Base-by-base conservation (phyloP, 2,329 filamentous ascomycete species). In the Trichoderma aggressivum region DNA sequence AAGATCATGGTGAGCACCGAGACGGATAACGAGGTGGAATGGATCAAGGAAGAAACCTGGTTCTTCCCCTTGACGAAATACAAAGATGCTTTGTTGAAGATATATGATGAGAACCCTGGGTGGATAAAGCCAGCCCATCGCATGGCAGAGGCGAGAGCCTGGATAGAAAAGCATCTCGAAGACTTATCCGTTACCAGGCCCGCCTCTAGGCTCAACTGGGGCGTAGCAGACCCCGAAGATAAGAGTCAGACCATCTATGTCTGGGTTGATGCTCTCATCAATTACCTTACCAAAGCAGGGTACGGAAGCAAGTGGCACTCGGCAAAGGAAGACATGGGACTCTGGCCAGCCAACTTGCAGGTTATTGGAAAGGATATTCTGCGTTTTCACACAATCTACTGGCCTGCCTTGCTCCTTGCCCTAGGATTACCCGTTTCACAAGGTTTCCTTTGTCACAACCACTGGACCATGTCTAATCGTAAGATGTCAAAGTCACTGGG, bases 401-500 rank as follows among this genome's bases (percentile, higher is more conserved):
- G 97, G 96, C 96, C 96, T 0, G 96, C 96, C 4, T 92, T 99
- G 75, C 89, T 99, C 18, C 91, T 99, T 87, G 95, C 96, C 1
- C 84, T 98, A 16, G 90, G 91, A 65, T 85, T 98, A 5, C 91
- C 93, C 1, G 84, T 92, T 1, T 94, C 96, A 1, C 91, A 90
- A 77, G 90, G 90, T 73, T 88, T 99, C 36, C 84, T 99, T 3
- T 93, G 93, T 66, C 96, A 99, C 79, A 94, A 91, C 2, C 96
- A 99, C 80, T 99, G 97, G 96, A 97, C 94, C 16, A 90, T 99
- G 82, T 93, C 92, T 70, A 89, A 89, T 67, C 89, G 90, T 75
- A 99, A 99, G 81, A 99, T 99, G 94, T 95, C 94, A 73, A 99
- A 99, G 81, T 97, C 93, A 1, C 89, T 92, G 2, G 96, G 96